Evolutionary conservation across 177 flowering plant species (phyloP).

Genomic region (Vitis hybrid): DNA sequence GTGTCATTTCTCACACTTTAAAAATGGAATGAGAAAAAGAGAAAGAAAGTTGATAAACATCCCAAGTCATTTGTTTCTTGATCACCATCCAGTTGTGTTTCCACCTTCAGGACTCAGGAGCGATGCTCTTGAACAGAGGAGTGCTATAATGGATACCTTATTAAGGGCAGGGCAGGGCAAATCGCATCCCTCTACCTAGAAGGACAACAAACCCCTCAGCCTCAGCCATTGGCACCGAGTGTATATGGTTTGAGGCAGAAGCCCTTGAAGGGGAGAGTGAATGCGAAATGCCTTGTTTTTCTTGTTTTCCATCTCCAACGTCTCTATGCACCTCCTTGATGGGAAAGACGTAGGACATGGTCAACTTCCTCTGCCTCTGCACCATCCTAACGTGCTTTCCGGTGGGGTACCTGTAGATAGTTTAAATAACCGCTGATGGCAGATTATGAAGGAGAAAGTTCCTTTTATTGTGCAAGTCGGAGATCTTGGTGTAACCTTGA

Average conservation of each 20-base stretch:
- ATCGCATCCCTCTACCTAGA: constrained; percentile 1
- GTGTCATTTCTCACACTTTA: constrained; percentile 6
- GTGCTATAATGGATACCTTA: not conserved
- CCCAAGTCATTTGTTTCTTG: not conserved
- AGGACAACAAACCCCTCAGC: not conserved
- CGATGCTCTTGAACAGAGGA: not conserved
- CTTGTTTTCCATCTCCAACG: not conserved
- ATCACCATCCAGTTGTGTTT: not conserved
- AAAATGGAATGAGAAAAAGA: constrained; percentile 10
- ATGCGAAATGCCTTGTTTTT: not conserved
- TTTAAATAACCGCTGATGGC: not conserved
- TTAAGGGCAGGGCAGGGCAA: not conserved
- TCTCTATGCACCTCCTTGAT: not conserved
- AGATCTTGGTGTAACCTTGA: not conserved
- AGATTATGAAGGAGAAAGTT: constrained; percentile 1
- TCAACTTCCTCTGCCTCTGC: not conserved
- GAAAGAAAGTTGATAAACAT: not conserved
- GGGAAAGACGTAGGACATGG: not conserved
- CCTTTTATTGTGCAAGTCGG: not conserved
- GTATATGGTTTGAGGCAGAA: constrained; percentile 4
- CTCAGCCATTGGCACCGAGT: not conserved
- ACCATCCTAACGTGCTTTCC: not conserved
- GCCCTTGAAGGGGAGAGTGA: constrained; percentile 11
- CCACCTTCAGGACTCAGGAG: not conserved
- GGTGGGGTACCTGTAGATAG: not conserved